Base-by-base conservation (phyloP, 495 filamentous ascomycete species). In the Staphylotrichum tortipilum region DNA sequence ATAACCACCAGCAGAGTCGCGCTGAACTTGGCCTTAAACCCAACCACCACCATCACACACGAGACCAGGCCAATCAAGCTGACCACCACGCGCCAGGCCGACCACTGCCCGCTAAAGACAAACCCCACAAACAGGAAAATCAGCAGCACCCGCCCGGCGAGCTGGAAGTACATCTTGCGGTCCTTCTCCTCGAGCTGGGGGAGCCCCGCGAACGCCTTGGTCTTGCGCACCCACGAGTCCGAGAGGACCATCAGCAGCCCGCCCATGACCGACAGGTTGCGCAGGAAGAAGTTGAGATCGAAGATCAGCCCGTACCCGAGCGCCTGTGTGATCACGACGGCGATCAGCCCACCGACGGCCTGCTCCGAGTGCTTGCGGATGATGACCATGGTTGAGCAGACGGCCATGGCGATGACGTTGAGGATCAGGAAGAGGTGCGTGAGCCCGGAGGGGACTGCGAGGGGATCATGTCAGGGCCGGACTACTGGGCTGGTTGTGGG, bases 11-110 rank as follows among this genome's bases (percentile, higher is more conserved):
- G 73, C 53, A 97, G 81, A 29, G 90, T 88, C 14, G 92, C 91
- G 65, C 91, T 96, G 77, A 84, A 95, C 79, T 98, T 98, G 51
- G 92, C 90, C 83, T 98, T 98, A 79, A 98, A 98, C 38, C 92
- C 92, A 50, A 98, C 94, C 35, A 95, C 86, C 51, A 98, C 92
- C 92, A 98, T 98, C 55, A 98, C 82, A 60, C 94, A 97, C 34
- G 92, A 90, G 36, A 94, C 78, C 48, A 90, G 75, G 40, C 92
- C 92, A 51, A 96, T 71, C 44, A 88, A 52, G 56, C 82, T 88
- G 28, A 96, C 92, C 37, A 86, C 49, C 39, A 97, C 72, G 58
- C 92, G 78, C 75, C 86, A 85, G 54, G 95, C 64, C 55, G 80
- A 85, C 92, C 92, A 98, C 59, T 91, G 74, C 39, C 92, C 92